Conservation (phyloP, 129 eudicot species). For the Flaveria trinervia region DNA sequence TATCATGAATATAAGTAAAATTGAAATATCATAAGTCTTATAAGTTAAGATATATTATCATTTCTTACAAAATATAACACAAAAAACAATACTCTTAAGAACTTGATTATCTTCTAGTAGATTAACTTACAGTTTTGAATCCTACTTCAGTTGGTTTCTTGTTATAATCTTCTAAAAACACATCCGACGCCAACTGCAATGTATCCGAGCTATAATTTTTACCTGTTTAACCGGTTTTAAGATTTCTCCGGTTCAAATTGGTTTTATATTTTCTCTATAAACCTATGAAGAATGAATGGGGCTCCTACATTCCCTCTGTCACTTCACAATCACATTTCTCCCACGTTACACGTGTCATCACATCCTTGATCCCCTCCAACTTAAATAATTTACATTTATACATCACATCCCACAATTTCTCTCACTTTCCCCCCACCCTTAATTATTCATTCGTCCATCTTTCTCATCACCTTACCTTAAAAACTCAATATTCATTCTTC, state of each 20-base stretch:
- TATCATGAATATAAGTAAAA: neutral
- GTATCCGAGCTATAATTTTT: too few relatives aligned
- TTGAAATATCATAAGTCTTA: neutral
- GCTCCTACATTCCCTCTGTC: conserved; percentile 29
- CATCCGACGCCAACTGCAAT: too few relatives aligned
- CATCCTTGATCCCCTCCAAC: conserved; percentile 14
- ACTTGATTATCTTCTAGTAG: too few relatives aligned
- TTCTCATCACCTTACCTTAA: neutral
- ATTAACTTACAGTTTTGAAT: too few relatives aligned
- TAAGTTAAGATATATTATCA: neutral
- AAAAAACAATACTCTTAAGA: neutral
- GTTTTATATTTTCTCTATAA: neutral
- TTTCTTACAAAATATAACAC: neutral
- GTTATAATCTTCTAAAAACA: too few relatives aligned
- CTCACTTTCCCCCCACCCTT: conserved; percentile 24
- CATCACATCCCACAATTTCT: conserved; percentile 33
- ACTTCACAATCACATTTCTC: conserved; percentile 15
- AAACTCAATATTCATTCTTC: neutral
- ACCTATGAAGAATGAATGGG: conserved; percentile 19
- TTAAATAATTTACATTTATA: conserved; percentile 9
- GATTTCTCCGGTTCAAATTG: neutral
- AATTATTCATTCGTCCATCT: conserved; percentile 21
- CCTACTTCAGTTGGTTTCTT: too few relatives aligned
- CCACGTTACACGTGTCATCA: conserved; percentile 27
- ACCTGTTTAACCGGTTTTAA: too few relatives aligned